These are phyloP conservation scores for Rhinocladiella similis DNA, from an alignment of 2,329 filamentous ascomycete species.

Conservation along the genomic window DNA sequence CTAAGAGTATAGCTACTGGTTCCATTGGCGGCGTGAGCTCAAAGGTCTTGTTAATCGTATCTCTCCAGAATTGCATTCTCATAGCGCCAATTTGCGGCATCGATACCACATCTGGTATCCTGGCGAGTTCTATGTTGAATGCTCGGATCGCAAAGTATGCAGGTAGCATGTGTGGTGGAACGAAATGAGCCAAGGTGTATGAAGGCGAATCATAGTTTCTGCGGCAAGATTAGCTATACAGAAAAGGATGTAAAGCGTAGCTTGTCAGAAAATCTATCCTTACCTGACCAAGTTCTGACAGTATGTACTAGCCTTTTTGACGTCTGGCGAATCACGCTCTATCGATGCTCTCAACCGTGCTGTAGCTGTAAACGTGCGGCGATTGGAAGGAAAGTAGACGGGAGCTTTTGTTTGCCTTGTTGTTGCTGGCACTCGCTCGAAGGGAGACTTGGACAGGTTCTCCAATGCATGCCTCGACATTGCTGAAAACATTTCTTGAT, in stretches of 20 bases:
- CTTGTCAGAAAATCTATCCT: background rate
- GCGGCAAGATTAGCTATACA: constrained; percentile 5
- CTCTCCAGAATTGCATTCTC: constrained; percentile 94
- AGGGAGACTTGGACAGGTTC: background rate
- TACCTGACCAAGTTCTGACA: constrained; percentile 61
- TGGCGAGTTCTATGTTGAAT: constrained; percentile 88
- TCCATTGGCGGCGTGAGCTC: constrained; percentile 80
- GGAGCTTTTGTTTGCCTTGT: constrained; percentile 5
- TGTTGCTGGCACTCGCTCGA: background rate
- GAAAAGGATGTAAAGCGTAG: no score
- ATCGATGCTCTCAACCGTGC: constrained; percentile 14
- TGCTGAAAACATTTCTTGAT: constrained; percentile 1
- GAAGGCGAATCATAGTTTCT: constrained; percentile 89
- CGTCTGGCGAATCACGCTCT: constrained; percentile 43
- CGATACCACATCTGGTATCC: constrained; percentile 85
- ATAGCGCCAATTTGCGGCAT: constrained; percentile 83
- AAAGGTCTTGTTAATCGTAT: constrained; percentile 76
- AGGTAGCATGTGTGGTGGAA: constrained; percentile 72
- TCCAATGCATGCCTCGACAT: background rate
- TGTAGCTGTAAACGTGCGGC: constrained; percentile 22
- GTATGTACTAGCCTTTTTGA: constrained; percentile 57
- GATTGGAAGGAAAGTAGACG: constrained; percentile 4
- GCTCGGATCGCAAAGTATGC: constrained; percentile 88
- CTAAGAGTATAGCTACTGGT: constrained; percentile 82
- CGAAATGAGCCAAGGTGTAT: constrained; percentile 80